phyloP scores from a whole-genome alignment of 768 basidiomycete genomes.

The Trametes cinnabarina region DNA sequence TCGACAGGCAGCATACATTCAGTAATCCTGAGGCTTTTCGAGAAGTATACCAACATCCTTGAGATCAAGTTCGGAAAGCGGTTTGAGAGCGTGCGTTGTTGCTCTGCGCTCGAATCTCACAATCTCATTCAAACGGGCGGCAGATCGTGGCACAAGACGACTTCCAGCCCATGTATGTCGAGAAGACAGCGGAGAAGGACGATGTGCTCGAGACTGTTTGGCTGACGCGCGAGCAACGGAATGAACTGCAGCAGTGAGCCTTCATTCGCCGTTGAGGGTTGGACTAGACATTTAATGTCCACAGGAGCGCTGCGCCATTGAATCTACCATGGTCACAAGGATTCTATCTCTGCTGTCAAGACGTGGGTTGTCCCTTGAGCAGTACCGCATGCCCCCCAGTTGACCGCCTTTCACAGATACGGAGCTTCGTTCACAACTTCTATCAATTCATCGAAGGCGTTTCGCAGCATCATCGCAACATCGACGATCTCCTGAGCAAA shows the following conservation, averaged over 20 bases:
- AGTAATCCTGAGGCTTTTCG: conserved; percentile 85
- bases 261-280: background rate
- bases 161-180: conserved; percentile 80
- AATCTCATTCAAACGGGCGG: background rate
- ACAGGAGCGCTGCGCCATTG: conserved; percentile 63
- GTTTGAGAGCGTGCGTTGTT: conserved; percentile 68
- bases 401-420: conserved; percentile 50
- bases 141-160: conserved; percentile 88
- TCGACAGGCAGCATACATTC: conserved; percentile 78
- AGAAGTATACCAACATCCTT: conserved; percentile 81
- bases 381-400: background rate
- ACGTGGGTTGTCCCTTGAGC: conserved; percentile 44
- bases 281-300: background rate
- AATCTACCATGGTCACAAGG: conserved; percentile 92
- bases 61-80: conserved; percentile 76
- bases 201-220: conserved; percentile 80
- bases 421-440: conserved; percentile 89
- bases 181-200: conserved; percentile 59
- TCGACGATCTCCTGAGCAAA: conserved; percentile 88
- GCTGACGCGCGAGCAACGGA: conserved; percentile 67
- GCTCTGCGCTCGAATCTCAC: background rate
- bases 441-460: conserved; percentile 97
- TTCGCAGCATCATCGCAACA: conserved; percentile 85
- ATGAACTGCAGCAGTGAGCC: conserved; percentile 52
- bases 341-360: conserved; percentile 92